Evolutionary conservation across 139 green algal genomes (phyloP), one percentile per base, ranked within the genome.

Genomic region (Pleodorina starrii): DNA sequence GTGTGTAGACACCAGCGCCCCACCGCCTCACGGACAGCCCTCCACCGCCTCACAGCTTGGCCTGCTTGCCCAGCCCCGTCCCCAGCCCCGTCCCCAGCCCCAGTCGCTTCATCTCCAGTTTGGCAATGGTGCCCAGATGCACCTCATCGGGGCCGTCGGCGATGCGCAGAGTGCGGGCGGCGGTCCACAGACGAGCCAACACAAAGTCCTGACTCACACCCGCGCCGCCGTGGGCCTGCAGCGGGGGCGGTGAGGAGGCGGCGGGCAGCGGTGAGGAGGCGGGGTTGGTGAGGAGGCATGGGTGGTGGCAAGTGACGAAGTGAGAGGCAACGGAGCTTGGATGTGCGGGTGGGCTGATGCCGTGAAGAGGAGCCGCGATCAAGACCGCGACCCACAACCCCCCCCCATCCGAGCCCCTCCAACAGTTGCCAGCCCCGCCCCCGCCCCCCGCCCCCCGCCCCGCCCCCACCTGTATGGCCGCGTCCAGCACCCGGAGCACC

Each of bases 121-220:
- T 97, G 23, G 96, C 98, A 35, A 99, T 95, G 9, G 97, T 97
- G n/a, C 91, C 93, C 85, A 99, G 90, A 90, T 99, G 98, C 81
- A 99, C 98, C 87, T 99, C 96, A 69, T 99, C 98, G 1, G 98
- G 98, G 0, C 98, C 98, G 85, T 99, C 98, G 6, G 98, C 98
- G 66, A 99, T 93, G 25, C 98, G 93, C 73, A 99, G 96, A 14
- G 98, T 99, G 44, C 98, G 95, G 0, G 96, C 96, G 6, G 87
- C 92, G 0, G 94, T 95, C 92, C 93, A 99, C 66, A 99, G 93
- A 66, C 93, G 87, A 0, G 97, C 97, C 44, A 99, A 92, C 7
- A 95, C 94, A 27, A 93, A 95, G 88, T 99, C 97, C 40, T 96
- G 86, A 87, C 91, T 94, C 36, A 99, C 97, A 14, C 97, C 97